These are phyloP conservation scores for Starmerella ratchasimensis DNA, from an alignment of 805 yeast genomes.

Conservation along the genomic window DNA sequence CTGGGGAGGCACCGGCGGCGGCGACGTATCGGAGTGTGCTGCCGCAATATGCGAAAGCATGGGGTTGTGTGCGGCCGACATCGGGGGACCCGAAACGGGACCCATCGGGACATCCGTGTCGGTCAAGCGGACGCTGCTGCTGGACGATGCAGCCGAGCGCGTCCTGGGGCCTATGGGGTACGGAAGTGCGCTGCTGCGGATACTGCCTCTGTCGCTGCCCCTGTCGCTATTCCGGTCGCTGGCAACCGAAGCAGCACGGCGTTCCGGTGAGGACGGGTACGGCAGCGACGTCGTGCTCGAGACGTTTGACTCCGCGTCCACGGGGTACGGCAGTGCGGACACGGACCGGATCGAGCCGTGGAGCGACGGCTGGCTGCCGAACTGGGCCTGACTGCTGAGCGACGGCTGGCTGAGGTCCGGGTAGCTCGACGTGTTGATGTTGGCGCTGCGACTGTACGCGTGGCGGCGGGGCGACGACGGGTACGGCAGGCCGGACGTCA, in stretches of 20 bases:
- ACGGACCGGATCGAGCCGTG: not conserved
- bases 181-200: too few species aligned
- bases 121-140: too few species aligned
- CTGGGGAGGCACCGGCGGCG: too few species aligned
- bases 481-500: slow-evolving; percentile 2
- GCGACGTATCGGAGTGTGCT: too few species aligned
- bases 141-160: too few species aligned
- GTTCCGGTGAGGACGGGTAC: slow-evolving; percentile 11
- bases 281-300: slow-evolving; percentile 4
- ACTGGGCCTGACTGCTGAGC: not conserved
- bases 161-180: too few species aligned
- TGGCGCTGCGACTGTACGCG: not conserved
- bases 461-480: not conserved
- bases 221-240: not conserved
- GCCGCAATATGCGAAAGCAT: too few species aligned
- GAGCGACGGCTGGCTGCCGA: not conserved
- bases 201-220: too few species aligned
- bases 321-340: slow-evolving; percentile 2
- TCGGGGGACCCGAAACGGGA: too few species aligned
- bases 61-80: too few species aligned
- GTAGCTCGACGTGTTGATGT: not conserved
- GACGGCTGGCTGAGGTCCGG: too few species aligned
- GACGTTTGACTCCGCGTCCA: not conserved
- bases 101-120: too few species aligned
- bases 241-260: not conserved